These are phyloP conservation scores for Piloderma croceum DNA, from an alignment of 768 basidiomycete species.

Conservation along the genomic window DNA sequence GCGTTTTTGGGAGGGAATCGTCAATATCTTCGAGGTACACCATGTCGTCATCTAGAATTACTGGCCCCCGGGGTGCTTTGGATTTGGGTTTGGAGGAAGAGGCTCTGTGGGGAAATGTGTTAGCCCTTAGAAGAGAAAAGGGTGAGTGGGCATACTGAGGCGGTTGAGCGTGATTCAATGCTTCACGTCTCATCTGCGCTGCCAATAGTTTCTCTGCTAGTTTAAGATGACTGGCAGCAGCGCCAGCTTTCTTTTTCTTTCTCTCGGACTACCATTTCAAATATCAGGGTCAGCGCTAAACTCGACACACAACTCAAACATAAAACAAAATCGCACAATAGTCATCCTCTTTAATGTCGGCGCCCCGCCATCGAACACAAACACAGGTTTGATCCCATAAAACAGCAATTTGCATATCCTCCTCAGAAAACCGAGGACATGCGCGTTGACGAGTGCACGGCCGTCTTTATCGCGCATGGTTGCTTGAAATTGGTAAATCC, in stretches of 20 bases:
- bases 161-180: conserved; percentile 57
- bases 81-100: conserved; percentile 41
- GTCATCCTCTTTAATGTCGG: conserved; percentile 85
- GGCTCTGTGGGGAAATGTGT: too few relatives aligned
- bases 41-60: conserved; percentile 60
- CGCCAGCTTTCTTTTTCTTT: conserved; percentile 87
- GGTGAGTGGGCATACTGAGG: conserved; percentile 36
- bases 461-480: conserved; percentile 99
- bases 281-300: not conserved
- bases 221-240: conserved; percentile 77
- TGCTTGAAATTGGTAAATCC: conserved; percentile 99
- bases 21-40: conserved; percentile 90
- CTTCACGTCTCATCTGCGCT: conserved; percentile 87
- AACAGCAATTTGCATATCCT: conserved; percentile 92
- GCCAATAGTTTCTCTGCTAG: conserved; percentile 90
- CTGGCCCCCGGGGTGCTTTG: conserved; percentile 39
- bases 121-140: too few relatives aligned
- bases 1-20: conserved; percentile 47
- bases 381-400: conserved; percentile 97
- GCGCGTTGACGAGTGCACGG: conserved; percentile 83
- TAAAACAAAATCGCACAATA: conserved; percentile 49
- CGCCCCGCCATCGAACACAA: conserved; percentile 97
- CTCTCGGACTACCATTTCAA: conserved; percentile 79
- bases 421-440: conserved; percentile 85
- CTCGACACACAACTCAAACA: not conserved